Base-by-base conservation (phyloP, 352 stramenopile genomes). In the Phytopythium ostracodes region DNA sequence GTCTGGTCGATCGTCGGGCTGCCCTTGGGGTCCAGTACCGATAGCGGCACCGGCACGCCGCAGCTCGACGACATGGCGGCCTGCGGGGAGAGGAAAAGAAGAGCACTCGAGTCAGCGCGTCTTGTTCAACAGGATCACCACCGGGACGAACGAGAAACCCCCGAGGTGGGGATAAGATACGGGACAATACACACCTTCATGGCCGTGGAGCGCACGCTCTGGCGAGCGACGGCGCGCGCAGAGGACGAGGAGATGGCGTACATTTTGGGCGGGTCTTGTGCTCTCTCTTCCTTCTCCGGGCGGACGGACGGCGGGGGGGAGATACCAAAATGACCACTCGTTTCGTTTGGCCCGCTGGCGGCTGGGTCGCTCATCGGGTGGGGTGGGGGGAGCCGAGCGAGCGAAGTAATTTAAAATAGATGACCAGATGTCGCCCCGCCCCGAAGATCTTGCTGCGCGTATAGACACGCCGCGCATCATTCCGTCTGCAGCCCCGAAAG, bases 1-100 rank as follows among this genome's bases (percentile, higher is more conserved):
- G 90, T 94, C 69, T 95, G 80, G 61, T 97, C 89, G 71, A 98
- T 98, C 58, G 91, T 97, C 49, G 89, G 88, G 73, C 88, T 97
- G 42, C 91, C 91, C 57, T 88, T 82, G 43, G 91, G 91, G 76
- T 98, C 91, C 33, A 97, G 75, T 60, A 96, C 88, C 49, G 86
- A 96, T 49, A 97, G 75, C 42, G 88, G 91, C 64, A 93, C 88
- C 17, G 73, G 67, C 56, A 83, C 70, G 62, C 85, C 76, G 76
- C 81, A 92, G 66, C 75, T 83, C 57, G 77, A 89, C 52, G 83
- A 90, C 75, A 92, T 84, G 60, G 76, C 75, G 55, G 81, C 79
- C 77, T 87, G 55, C 9, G 18, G 18, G 36, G 5, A 70, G 14
- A 55, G 6, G 64, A 25, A 54, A 47, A 53, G 7, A 9, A 17